A percentile compares a stretch with the other conserved stretches of the same genome.
phyloP scores from a whole-genome alignment of 345 rosid species.

The Boechera divaricarpa region DNA sequence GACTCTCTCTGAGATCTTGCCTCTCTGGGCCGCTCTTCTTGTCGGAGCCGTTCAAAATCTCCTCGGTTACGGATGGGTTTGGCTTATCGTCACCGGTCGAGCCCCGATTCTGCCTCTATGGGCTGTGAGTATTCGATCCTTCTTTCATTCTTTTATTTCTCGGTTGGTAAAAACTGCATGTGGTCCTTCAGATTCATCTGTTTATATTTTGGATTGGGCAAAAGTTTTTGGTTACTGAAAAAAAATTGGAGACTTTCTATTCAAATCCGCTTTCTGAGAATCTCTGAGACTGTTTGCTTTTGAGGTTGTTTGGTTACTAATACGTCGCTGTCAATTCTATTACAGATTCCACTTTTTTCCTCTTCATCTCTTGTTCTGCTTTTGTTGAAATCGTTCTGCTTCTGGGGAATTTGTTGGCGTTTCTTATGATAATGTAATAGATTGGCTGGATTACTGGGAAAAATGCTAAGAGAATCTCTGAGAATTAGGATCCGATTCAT shows the following conservation, averaged over 20 bases:
- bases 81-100: constrained; percentile 84
- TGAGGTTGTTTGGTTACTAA: constrained; percentile 28
- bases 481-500: constrained; percentile 1
- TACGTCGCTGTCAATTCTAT: constrained; percentile 23
- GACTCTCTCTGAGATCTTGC: constrained; percentile 78
- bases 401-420: not conserved
- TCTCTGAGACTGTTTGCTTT: constrained; percentile 32
- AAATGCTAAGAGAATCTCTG: not conserved
- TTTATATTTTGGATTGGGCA: constrained; percentile 9
- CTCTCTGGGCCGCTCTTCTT: constrained; percentile 92
- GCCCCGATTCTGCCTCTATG: constrained; percentile 83
- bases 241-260: constrained; percentile 24
- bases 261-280: constrained; percentile 10
- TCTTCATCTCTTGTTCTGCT: constrained; percentile 14
- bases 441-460: constrained; percentile 5
- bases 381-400: constrained; percentile 8
- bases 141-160: not conserved
- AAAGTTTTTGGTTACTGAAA: not conserved
- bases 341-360: not conserved
- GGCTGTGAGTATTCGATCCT: constrained; percentile 74
- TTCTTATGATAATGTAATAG: not conserved
- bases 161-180: not conserved
- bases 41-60: constrained; percentile 92
- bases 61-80: constrained; percentile 94
- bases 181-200: constrained; percentile 31